Evolutionary conservation across 2,329 filamentous ascomycete species (phyloP).

Genomic region (Neopestalotiopsis sp.): DNA sequence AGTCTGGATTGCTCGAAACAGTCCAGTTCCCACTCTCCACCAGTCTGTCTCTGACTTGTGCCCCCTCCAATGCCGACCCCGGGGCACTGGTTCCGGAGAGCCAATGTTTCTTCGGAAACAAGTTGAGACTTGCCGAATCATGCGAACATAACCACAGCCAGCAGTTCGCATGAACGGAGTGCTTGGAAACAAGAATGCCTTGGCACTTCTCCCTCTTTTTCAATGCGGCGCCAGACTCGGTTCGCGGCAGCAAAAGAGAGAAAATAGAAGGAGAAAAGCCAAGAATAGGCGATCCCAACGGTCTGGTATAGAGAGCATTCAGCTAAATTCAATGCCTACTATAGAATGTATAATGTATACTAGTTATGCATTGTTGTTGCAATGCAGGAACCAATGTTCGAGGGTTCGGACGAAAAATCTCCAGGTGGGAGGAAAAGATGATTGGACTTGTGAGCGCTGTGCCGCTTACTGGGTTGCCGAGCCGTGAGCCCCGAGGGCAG

Average conservation of each 20-base stretch:
- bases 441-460: background rate
- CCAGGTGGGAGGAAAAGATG: background rate
- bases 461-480: background rate
- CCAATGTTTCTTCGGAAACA: background rate
- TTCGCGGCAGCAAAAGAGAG: background rate
- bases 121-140: background rate
- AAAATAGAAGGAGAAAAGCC: background rate
- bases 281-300: background rate
- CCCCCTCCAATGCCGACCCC: background rate
- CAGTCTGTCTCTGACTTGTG: background rate
- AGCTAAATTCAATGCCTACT: background rate
- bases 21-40: background rate
- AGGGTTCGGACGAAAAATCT: conserved; percentile 13
- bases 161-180: background rate
- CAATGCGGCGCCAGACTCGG: background rate
- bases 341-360: background rate
- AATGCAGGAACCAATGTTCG: conserved; percentile 5
- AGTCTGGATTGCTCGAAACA: too few relatives aligned
- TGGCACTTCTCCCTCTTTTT: background rate
- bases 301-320: background rate
- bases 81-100: background rate
- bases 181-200: too few relatives aligned
- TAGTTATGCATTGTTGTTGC: background rate
- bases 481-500: too few relatives aligned
- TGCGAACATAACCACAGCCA: background rate